phyloP scores from a whole-genome alignment of 2,329 filamentous ascomycete genomes.

The Coniochaeta hoffmannii region DNA sequence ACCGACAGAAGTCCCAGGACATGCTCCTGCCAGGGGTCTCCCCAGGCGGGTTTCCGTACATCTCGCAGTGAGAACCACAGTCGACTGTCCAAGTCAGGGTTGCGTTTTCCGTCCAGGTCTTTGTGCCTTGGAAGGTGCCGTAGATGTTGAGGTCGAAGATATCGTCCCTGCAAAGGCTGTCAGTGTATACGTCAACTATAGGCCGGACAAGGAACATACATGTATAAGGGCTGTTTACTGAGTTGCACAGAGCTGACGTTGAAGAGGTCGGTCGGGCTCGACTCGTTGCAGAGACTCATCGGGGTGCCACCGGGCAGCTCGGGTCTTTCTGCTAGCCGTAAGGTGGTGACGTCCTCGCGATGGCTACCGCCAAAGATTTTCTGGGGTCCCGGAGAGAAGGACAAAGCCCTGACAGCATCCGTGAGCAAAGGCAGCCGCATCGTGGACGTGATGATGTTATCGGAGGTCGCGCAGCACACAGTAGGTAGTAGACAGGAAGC shows the following conservation, averaged over 20 bases:
- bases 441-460: conserved; percentile 2
- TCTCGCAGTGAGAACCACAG: conserved; percentile 10
- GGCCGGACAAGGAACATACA: conserved; percentile 5
- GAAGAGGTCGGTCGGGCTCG: conserved; percentile 9
- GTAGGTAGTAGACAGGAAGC: neutral
- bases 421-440: neutral
- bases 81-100: conserved; percentile 6
- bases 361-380: neutral
- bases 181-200: neutral
- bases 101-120: conserved; percentile 7
- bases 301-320: conserved; percentile 7
- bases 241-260: conserved; percentile 6
- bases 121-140: conserved; percentile 7
- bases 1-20: conserved; percentile 4
- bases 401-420: neutral
- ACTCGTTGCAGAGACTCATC: conserved; percentile 7
- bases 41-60: conserved; percentile 7
- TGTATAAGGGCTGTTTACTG: conserved; percentile 8
- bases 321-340: neutral
- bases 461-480: neutral
- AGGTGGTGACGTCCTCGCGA: neutral
- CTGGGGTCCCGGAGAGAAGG: neutral
- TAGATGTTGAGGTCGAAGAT: conserved; percentile 8
- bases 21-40: conserved; percentile 1
- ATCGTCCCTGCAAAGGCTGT: conserved; percentile 7